Evolutionary conservation across 108 stramenopile genomes (phyloP).

Genomic region (Fragilaria radians): DNA sequence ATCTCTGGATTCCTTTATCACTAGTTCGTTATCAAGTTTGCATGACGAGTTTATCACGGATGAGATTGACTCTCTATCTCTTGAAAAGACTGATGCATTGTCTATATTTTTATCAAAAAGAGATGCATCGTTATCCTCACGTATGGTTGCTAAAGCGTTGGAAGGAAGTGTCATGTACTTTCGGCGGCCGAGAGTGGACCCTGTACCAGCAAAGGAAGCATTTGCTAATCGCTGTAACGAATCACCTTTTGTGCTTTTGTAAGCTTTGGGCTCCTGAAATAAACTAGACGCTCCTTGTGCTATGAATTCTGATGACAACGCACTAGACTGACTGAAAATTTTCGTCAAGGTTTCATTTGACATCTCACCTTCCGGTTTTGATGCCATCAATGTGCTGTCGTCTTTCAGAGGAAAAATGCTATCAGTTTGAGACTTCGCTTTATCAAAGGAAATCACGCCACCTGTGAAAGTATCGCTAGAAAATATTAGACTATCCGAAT

Average conservation of each 20-base stretch:
- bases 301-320: background rate
- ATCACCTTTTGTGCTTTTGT: background rate
- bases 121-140: slow-evolving; percentile 41
- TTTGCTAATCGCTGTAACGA: background rate
- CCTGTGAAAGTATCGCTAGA: background rate
- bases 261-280: background rate
- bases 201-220: background rate
- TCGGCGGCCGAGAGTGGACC: slow-evolving; percentile 5
- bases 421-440: background rate
- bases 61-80: background rate
- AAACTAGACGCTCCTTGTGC: background rate
- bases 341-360: background rate
- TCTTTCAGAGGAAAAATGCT: background rate
- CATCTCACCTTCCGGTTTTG: background rate
- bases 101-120: background rate
- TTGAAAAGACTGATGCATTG: background rate
- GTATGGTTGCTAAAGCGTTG: slow-evolving; percentile 63
- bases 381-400: background rate
- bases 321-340: background rate
- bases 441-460: background rate
- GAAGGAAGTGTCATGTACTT: slow-evolving; percentile 69
- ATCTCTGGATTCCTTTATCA: slow-evolving; percentile 28
- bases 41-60: slow-evolving; percentile 6
- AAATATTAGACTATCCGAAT: background rate
- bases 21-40: slow-evolving; percentile 52